A percentile compares a stretch with the other conserved stretches of the same genome.
phyloP scores from a whole-genome alignment of 116 monocot species.

The Posidonia oceanica region DNA sequence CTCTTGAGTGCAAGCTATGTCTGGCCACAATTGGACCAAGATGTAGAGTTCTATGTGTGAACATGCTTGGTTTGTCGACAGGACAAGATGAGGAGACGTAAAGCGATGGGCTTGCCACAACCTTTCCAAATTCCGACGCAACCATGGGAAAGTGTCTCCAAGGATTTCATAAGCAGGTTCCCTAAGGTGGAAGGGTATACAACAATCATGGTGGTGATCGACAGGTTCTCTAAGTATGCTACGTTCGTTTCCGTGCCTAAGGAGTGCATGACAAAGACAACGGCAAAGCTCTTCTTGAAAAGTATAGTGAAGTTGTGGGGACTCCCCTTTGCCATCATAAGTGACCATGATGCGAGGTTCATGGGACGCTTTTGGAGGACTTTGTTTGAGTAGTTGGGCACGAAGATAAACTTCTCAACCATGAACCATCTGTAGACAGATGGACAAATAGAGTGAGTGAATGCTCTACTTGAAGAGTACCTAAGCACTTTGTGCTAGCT shows the following conservation, averaged over 20 bases:
- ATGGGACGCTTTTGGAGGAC: not conserved
- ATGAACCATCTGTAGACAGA: slow-evolving; percentile 7
- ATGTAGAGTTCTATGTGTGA: not conserved
- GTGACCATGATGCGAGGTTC: not conserved
- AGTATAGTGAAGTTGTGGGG: slow-evolving; percentile 7
- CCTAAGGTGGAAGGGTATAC: not conserved
- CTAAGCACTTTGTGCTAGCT: not conserved
- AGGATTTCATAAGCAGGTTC: slow-evolving; percentile 1
- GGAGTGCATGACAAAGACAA: not conserved
- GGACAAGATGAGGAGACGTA: not conserved
- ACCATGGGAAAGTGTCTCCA: not conserved
- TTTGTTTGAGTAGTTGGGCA: slow-evolving; percentile 1
- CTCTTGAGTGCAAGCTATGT: not conserved
- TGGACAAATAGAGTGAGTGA: not conserved
- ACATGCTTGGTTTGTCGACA: not conserved
- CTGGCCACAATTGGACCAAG: not conserved
- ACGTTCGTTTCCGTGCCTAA: not conserved
- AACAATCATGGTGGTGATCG: too few relatives aligned
- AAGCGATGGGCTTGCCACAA: not conserved
- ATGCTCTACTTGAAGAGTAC: slow-evolving; percentile 3
- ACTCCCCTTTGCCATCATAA: slow-evolving; percentile 1
- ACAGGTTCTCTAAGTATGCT: slow-evolving; percentile 9
- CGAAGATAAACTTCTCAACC: not conserved
- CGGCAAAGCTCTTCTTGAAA: not conserved
- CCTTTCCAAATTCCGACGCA: not conserved